Evolutionary conservation across 371 early-diverging fungal genomes (phyloP).

Genomic region (Apophysomyces sp.): DNA sequence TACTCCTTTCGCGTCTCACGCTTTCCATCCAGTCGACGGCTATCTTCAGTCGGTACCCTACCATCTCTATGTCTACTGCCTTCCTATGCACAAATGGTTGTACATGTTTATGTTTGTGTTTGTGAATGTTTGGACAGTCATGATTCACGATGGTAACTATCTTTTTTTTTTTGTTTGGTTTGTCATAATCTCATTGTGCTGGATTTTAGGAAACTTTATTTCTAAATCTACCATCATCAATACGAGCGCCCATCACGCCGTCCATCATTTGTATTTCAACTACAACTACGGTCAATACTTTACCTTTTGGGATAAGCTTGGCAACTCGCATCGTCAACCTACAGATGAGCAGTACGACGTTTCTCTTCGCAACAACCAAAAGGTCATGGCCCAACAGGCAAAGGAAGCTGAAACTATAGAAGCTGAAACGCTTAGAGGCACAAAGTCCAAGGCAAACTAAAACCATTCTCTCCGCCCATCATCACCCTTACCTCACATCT

Average conservation of each 20-base stretch:
- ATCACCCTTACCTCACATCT: neutral
- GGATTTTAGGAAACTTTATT: constrained; percentile 56
- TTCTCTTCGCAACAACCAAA: constrained; percentile 58
- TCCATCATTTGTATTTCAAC: constrained; percentile 97
- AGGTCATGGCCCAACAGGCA: constrained; percentile 68
- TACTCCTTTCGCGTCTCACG: constrained; percentile 95
- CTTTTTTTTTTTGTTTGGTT: neutral
- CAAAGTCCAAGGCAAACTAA: constrained; percentile 21
- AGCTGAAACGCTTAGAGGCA: constrained; percentile 14
- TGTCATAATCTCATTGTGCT: neutral
- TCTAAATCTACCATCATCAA: constrained; percentile 64
- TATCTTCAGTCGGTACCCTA: constrained; percentile 94
- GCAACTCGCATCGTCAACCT: constrained; percentile 73
- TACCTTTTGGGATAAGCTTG: constrained; percentile 82
- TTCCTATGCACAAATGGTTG: constrained; percentile 89
- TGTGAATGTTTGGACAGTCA: constrained; percentile 94
- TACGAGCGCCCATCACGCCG: constrained; percentile 92
- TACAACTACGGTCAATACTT: constrained; percentile 98
- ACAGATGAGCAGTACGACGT: constrained; percentile 68
- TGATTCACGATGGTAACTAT: constrained; percentile 91
- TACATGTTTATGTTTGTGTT: constrained; percentile 86
- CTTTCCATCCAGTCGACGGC: constrained; percentile 94
- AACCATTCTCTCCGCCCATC: no score
- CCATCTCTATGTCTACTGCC: constrained; percentile 83
- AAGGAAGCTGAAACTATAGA: constrained; percentile 64